phyloP scores from a whole-genome alignment of 2,329 filamentous ascomycete genomes.

The Xylariaceae sp. region DNA sequence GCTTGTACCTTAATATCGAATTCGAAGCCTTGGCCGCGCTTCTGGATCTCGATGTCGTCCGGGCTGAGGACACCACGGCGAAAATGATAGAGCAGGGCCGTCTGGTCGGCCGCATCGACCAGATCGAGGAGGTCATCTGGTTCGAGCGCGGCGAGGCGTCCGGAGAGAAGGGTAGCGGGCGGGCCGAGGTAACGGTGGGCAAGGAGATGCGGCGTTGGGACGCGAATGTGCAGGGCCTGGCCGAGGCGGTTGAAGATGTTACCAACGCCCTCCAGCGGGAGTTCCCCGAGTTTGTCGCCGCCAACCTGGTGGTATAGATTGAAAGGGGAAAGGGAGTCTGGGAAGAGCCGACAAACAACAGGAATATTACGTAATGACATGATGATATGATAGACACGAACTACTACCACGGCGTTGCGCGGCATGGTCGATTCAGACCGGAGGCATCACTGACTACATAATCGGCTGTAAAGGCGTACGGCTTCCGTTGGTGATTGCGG shows the following conservation, averaged over 20 bases:
- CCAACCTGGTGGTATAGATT: slow-evolving; percentile 42
- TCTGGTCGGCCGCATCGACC: slow-evolving; percentile 83
- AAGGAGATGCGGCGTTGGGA: slow-evolving; percentile 84
- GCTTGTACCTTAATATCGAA: slow-evolving; percentile 72
- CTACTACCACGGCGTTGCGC: slow-evolving; percentile 4
- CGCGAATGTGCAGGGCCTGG: slow-evolving; percentile 75
- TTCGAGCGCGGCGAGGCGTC: slow-evolving; percentile 74
- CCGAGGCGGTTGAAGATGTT: slow-evolving; percentile 85
- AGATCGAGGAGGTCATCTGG: slow-evolving; percentile 82
- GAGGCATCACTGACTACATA: background rate
- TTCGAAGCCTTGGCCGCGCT: slow-evolving; percentile 72
- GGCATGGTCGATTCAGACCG: background rate
- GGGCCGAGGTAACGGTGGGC: slow-evolving; percentile 59
- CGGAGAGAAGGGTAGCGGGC: slow-evolving; percentile 63
- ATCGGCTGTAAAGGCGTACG: background rate
- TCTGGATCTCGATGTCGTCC: slow-evolving; percentile 71
- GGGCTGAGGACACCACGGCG: slow-evolving; percentile 86
- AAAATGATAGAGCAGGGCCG: slow-evolving; percentile 95
- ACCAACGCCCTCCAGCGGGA: slow-evolving; percentile 75
- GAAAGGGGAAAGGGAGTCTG: background rate
- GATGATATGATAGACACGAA: slow-evolving; percentile 5
- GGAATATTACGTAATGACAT: slow-evolving; percentile 1
- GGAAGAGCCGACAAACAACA: background rate
- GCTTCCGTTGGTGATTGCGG: background rate
- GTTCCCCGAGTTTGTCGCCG: slow-evolving; percentile 65